Base-by-base conservation (phyloP, 495 filamentous ascomycete genomes). In the Talaromyces adpressus region DNA sequence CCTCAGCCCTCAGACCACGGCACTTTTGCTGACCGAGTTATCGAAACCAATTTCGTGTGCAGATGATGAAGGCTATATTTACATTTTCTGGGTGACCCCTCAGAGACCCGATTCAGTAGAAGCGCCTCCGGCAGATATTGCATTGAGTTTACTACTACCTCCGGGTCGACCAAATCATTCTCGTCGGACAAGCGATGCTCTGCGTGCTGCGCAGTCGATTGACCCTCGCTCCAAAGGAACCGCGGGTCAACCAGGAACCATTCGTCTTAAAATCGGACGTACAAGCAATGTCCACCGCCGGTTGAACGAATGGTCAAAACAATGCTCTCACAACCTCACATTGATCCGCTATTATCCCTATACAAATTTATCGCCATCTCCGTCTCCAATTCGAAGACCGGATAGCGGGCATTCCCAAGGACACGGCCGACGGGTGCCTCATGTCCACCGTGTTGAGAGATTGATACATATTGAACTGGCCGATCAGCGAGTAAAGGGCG, bases 321-420 rank as follows among this genome's bases (percentile, higher is more conserved):
- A 98, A 77, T 99, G 95, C 76, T 90, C 89, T 2, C 89, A 97
- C 72, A 85, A 92, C 58, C 75, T 96, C 9, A 89, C 88, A 6
- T 79, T 99, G 18, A 87, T 98, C 32, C 86, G 95, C 12, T 98
- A 89, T 71, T 99, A 99, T 70, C 94, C 94, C 3, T 91, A 97
- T 72, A 80, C 87, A 0, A 75, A 89, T 20, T 87, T 88, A 0
- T 77, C 79, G 0, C 69, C 75, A 2, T 73, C 65, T 11, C 61
- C 45, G 25, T 71, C 67, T 18, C 69, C 16, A 3, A 56, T 20
- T 25, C 68, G 70, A 23, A 64, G 30, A 9, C 57, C 62, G 5
- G 57, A 54, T 9, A 52, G 34, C 32, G 53, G 73, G 51, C 41
- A 52, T 25, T 62, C 64, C 63, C 59, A 70, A 71, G 23, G 71